Conservation (phyloP, 2,329 filamentous ascomycete species). For the Fusarium albosuccineum region DNA sequence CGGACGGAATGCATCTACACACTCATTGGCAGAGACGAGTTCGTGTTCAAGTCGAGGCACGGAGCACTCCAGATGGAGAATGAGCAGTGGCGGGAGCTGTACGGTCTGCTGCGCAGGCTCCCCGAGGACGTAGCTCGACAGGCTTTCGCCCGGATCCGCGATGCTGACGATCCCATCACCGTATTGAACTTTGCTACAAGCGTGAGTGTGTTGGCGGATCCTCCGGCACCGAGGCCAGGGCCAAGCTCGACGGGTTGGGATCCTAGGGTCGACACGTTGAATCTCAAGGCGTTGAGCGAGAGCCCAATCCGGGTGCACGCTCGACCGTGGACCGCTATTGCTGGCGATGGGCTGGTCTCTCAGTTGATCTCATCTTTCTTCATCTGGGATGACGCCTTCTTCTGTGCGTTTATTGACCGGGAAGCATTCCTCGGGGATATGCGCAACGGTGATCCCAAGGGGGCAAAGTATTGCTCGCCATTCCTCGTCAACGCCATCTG, state of each 20-base stretch:
- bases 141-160: constrained; percentile 15
- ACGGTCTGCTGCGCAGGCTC: constrained; percentile 12
- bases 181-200: constrained; percentile 8
- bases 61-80: constrained; percentile 28
- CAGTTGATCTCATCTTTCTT: constrained; percentile 49
- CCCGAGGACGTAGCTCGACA: constrained; percentile 14
- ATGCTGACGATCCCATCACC: constrained; percentile 15
- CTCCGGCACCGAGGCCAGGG: neutral
- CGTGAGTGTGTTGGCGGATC: neutral
- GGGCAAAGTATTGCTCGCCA: constrained; percentile 47
- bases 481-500: constrained; percentile 52
- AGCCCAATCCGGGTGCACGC: constrained; percentile 45
- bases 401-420: constrained; percentile 44
- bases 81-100: constrained; percentile 31
- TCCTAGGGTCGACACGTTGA: constrained; percentile 12
- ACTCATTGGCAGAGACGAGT: neutral
- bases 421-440: constrained; percentile 47
- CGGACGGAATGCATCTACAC: constrained; percentile 1
- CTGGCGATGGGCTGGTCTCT: constrained; percentile 49
- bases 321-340: constrained; percentile 49
- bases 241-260: neutral
- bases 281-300: constrained; percentile 25
- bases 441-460: constrained; percentile 26
- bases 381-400: constrained; percentile 46
- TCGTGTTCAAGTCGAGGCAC: neutral